Evolutionary conservation across 1,139 yeast genomes (phyloP).

Genomic region (Yamadazyma diddensiae): DNA sequence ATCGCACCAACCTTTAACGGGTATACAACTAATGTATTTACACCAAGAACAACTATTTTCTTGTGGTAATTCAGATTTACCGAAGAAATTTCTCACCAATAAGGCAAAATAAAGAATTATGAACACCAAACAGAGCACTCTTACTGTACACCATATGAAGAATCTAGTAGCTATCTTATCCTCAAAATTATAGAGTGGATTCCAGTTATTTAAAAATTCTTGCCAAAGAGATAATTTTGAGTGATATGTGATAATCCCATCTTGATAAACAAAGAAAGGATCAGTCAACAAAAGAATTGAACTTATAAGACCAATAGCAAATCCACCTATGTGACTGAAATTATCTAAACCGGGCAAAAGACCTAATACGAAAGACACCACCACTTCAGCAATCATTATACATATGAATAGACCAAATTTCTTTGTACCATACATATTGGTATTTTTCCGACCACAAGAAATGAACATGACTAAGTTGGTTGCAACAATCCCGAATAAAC

Average conservation of each 20-base stretch:
- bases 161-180: conserved; percentile 35
- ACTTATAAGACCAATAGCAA: conserved; percentile 56
- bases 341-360: conserved; percentile 74
- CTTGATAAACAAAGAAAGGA: conserved; percentile 50
- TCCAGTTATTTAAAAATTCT: conserved; percentile 45
- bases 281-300: conserved; percentile 56
- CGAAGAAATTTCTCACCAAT: conserved; percentile 49
- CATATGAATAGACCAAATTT: conserved; percentile 43
- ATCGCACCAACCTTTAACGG: conserved; percentile 74
- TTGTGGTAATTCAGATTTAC: conserved; percentile 33
- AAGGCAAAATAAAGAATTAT: conserved; percentile 51
- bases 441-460: conserved; percentile 50
- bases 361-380: conserved; percentile 63
- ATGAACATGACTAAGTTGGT: conserved; percentile 57
- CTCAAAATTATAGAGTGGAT: conserved; percentile 33
- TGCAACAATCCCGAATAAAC: conserved; percentile 69
- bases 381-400: conserved; percentile 54
- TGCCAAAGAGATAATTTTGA: conserved; percentile 34
- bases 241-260: conserved; percentile 41
- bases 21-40: conserved; percentile 68
- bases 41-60: conserved; percentile 58
- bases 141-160: conserved; percentile 49
- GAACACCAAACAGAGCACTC: conserved; percentile 46
- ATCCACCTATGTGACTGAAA: conserved; percentile 77
- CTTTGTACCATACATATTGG: conserved; percentile 42